Evolutionary conservation across 208 protist genomes (phyloP).

Genomic region (Trypanosoma scelopori): DNA sequence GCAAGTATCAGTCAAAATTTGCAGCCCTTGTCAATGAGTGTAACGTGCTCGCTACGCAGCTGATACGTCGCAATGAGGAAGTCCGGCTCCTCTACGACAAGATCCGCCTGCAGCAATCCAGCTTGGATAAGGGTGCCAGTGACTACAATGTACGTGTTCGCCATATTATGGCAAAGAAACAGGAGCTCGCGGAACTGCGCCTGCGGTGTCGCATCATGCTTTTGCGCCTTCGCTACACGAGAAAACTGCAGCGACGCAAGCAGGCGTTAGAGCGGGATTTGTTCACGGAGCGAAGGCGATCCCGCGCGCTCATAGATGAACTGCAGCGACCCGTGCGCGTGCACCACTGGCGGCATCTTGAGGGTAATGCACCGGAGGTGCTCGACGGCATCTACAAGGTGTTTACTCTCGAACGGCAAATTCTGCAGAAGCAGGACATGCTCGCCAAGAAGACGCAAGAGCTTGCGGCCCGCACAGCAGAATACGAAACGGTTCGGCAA

Average conservation of each 20-base stretch:
- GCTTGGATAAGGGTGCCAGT: conserved; percentile 92
- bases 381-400: conserved; percentile 97
- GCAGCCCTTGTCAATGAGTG: conserved; percentile 94
- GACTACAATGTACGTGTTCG: conserved; percentile 92
- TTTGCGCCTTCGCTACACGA: conserved; percentile 77
- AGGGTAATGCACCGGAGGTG: conserved; percentile 94
- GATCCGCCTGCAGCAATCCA: conserved; percentile 95
- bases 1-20: conserved; percentile 92
- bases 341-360: conserved; percentile 97
- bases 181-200: conserved; percentile 91
- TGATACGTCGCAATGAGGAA: conserved; percentile 98
- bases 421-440: conserved; percentile 96
- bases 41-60: conserved; percentile 95
- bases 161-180: conserved; percentile 88
- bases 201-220: conserved; percentile 87
- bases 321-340: conserved; percentile 97
- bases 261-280: conserved; percentile 90
- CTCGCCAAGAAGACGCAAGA: conserved; percentile 84
- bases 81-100: conserved; percentile 97
- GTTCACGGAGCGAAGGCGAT: conserved; percentile 86
- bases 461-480: conserved; percentile 88
- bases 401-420: conserved; percentile 95
- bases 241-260: conserved; percentile 89
- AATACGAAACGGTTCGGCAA: conserved; percentile 91
- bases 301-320: conserved; percentile 95